Conservation (phyloP, 1,284 basidiomycete genomes). For the Moesziomyces sp. region DNA sequence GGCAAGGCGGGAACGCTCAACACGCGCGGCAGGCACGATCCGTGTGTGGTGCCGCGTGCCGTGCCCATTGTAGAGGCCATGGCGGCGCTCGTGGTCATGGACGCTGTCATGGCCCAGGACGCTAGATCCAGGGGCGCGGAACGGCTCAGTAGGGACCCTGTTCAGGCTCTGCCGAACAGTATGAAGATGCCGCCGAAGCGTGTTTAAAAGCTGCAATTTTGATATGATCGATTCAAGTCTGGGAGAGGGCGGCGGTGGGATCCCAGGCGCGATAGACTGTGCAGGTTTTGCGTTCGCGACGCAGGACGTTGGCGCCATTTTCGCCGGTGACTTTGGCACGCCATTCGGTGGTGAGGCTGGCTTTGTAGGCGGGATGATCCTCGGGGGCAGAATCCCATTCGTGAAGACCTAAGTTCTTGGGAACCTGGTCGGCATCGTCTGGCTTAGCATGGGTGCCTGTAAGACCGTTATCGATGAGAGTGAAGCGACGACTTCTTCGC, state of each 20-base stretch:
- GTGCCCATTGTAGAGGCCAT: conserved; percentile 99
- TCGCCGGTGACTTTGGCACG: conserved; percentile 29
- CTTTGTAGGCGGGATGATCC: conserved; percentile 26
- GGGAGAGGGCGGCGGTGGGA: conserved; percentile 29
- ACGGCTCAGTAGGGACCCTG: conserved; percentile 30
- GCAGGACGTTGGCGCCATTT: conserved; percentile 13
- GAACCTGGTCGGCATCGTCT: conserved; percentile 20
- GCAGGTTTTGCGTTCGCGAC: conserved; percentile 52
- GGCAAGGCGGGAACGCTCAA: conserved; percentile 87
- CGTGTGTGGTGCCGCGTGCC: conserved; percentile 93
- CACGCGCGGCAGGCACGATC: conserved; percentile 92
- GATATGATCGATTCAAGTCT: background rate
- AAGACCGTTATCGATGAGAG: conserved; percentile 52
- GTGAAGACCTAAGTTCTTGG: conserved; percentile 43
- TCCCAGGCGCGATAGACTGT: conserved; percentile 55
- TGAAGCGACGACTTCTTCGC: conserved; percentile 53
- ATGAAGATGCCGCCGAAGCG: conserved; percentile 56
- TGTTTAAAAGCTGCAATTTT: background rate
- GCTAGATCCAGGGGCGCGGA: conserved; percentile 40
- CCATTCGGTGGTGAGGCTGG: conserved; percentile 41
- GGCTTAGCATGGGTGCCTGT: conserved; percentile 24
- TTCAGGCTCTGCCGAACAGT: conserved; percentile 55
- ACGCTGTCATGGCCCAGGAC: conserved; percentile 69
- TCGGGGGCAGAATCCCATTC: conserved; percentile 5
- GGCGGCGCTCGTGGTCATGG: conserved; percentile 95